Percentiles rank a stretch among this genome's conserved stretches.
These are phyloP conservation scores for Mycena citricolor DNA, from an alignment of 1,284 basidiomycete species.

Conservation along the genomic window DNA sequence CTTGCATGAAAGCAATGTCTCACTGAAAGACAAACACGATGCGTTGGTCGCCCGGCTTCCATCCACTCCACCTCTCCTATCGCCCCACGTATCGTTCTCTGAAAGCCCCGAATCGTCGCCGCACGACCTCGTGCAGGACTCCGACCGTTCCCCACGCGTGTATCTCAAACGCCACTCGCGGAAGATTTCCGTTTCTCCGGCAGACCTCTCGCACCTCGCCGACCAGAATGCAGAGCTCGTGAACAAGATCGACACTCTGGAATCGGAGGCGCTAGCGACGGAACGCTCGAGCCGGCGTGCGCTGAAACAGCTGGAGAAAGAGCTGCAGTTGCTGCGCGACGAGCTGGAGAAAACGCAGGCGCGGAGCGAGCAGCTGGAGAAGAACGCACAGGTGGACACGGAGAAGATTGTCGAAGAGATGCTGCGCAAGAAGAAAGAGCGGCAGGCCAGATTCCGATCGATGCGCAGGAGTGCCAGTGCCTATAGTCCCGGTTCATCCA, in stretches of 20 bases:
- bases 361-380: conserved; percentile 68
- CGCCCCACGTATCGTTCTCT: conserved; percentile 27
- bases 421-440: conserved; percentile 51
- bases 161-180: conserved; percentile 41
- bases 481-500: background rate
- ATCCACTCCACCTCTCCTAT: conserved; percentile 33
- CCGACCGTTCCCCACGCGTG: conserved; percentile 26
- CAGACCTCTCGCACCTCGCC: conserved; percentile 68
- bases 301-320: conserved; percentile 72
- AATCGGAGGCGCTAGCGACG: conserved; percentile 63
- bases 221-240: conserved; percentile 83
- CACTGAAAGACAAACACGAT: conserved; percentile 68
- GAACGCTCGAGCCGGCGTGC: conserved; percentile 69
- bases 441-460: conserved; percentile 52
- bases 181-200: conserved; percentile 62
- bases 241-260: conserved; percentile 69
- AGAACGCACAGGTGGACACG: conserved; percentile 47
- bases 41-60: conserved; percentile 64
- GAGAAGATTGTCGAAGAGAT: conserved; percentile 46
- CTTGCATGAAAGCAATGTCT: conserved; percentile 66
- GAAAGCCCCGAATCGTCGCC: conserved; percentile 19
- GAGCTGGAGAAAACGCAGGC: conserved; percentile 74
- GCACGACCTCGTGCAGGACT: conserved; percentile 28
- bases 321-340: conserved; percentile 65
- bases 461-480: conserved; percentile 33